Evolutionary conservation across 768 basidiomycete genomes (phyloP).

Genomic region (Naganishia onofrii): DNA sequence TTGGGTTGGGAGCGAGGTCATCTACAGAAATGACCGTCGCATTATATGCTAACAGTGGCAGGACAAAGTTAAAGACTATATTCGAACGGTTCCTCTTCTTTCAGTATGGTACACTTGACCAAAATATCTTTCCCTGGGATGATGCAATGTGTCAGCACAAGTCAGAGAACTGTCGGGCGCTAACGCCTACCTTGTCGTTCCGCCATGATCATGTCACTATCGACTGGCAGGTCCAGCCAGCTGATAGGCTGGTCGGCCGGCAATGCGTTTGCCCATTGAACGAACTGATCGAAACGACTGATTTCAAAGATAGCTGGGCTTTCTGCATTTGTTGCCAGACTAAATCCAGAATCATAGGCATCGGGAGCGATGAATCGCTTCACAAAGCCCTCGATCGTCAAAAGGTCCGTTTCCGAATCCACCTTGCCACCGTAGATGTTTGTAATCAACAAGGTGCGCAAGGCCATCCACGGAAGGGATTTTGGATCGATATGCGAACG

Average conservation of each 20-base stretch:
- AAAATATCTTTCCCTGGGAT: not conserved
- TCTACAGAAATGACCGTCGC: not conserved
- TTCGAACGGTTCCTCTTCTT: not conserved
- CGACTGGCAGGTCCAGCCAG: conserved; percentile 89
- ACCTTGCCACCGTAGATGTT: conserved; percentile 92
- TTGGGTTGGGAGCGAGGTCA: not conserved
- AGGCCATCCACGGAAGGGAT: conserved; percentile 88
- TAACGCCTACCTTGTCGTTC: conserved; percentile 70
- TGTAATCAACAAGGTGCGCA: conserved; percentile 90
- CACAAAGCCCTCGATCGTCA: conserved; percentile 87
- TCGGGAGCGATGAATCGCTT: conserved; percentile 79
- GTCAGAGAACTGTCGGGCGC: not conserved
- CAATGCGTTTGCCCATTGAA: conserved; percentile 80
- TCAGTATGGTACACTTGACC: conserved; percentile 9
- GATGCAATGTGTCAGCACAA: not conserved
- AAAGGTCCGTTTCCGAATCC: conserved; percentile 93
- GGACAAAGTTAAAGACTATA: not conserved
- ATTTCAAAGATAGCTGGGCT: conserved; percentile 56
- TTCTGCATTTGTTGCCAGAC: conserved; percentile 64
- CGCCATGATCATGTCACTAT: conserved; percentile 88
- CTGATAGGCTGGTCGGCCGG: conserved; percentile 92
- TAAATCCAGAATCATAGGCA: conserved; percentile 91
- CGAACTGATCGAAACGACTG: conserved; percentile 89
- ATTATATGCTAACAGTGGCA: no score
- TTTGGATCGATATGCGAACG: conserved; percentile 88